These are phyloP conservation scores for Microthyrium microscopicum DNA, from an alignment of 2,329 filamentous ascomycete species.

Conservation along the genomic window DNA sequence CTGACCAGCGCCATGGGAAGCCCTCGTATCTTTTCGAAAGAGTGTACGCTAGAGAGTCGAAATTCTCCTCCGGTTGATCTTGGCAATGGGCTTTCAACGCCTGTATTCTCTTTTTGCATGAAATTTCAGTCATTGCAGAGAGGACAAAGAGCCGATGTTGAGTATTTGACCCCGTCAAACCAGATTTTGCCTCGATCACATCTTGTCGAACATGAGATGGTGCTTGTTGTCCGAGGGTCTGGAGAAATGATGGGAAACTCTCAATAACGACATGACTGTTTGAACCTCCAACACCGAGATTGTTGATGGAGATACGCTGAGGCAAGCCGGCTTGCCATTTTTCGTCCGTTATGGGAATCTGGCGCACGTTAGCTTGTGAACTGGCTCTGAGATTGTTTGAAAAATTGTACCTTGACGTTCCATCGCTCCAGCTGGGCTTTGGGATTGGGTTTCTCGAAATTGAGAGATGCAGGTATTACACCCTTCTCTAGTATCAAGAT, in stretches of 20 bases:
- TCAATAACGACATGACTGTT: conserved; percentile 16
- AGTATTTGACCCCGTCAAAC: neutral
- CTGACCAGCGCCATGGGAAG: neutral
- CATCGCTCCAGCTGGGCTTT: conserved; percentile 6
- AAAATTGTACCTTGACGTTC: conserved; percentile 4
- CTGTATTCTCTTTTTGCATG: neutral
- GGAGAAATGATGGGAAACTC: neutral
- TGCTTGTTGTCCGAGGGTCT: neutral
- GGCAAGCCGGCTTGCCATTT: conserved; percentile 11
- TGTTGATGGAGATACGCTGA: conserved; percentile 1
- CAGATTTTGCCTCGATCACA: too few species aligned
- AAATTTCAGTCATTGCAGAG: conserved; percentile 13
- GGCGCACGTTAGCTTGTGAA: conserved; percentile 7
- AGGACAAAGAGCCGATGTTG: conserved; percentile 9
- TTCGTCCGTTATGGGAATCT: conserved; percentile 8
- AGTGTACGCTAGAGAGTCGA: conserved; percentile 1
- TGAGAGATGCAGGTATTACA: conserved; percentile 11
- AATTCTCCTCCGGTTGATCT: neutral
- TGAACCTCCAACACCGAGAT: conserved; percentile 14
- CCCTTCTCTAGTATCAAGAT: conserved; percentile 12
- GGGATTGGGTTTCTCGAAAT: conserved; percentile 7
- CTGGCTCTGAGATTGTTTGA: too few species aligned
- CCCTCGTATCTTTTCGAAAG: neutral
- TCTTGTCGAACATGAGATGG: too few species aligned
- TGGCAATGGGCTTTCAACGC: neutral